These are phyloP conservation scores for Neltuma alba DNA, from an alignment of 306 rosid species.

Conservation along the genomic window DNA sequence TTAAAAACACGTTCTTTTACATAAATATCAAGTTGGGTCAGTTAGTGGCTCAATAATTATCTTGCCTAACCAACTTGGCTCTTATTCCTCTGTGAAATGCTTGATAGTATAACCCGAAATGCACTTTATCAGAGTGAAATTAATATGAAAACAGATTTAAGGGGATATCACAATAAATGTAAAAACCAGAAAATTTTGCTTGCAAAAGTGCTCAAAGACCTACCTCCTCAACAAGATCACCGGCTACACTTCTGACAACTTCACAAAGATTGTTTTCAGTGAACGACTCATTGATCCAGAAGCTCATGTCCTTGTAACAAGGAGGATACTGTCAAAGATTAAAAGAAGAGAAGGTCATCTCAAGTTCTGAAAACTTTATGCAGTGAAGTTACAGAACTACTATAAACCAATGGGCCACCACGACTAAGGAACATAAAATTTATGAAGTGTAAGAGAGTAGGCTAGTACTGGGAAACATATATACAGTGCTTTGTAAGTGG, in stretches of 20 bases:
- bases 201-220: conserved; percentile 19
- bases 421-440: background rate
- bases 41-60: background rate
- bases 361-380: conserved; percentile 5
- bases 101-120: background rate
- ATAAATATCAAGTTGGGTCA: background rate
- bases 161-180: conserved; percentile 4
- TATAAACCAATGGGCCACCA: background rate
- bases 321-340: conserved; percentile 79
- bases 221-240: conserved; percentile 99
- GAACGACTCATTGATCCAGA: conserved; percentile 88
- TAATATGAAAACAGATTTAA: conserved; percentile 6
- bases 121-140: background rate
- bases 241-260: conserved; percentile 90
- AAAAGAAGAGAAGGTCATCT: conserved; percentile 27
- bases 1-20: background rate
- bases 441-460: no score
- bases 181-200: background rate
- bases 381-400: background rate
- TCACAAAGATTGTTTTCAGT: conserved; percentile 97
- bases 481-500: background rate
- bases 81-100: background rate
- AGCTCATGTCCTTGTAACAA: conserved; percentile 94
- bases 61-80: background rate
- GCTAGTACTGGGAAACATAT: no score